Conservation (phyloP, 2,329 filamentous ascomycete species). For the Nemania sp. region DNA sequence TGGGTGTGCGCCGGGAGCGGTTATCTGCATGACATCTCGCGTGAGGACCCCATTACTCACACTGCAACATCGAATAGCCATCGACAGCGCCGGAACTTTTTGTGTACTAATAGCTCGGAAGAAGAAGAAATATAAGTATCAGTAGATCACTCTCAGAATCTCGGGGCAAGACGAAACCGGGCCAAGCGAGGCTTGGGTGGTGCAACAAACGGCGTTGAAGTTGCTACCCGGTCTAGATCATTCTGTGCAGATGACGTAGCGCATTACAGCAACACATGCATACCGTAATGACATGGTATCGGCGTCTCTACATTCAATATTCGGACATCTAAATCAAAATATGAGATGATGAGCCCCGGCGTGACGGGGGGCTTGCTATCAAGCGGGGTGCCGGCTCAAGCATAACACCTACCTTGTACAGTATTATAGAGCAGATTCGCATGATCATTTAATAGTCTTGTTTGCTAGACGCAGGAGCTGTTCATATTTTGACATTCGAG, state of each 20-base stretch:
- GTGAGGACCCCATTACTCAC: slow-evolving; percentile 3
- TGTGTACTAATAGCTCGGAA: background rate
- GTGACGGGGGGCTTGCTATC: background rate
- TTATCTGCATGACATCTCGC: slow-evolving; percentile 24
- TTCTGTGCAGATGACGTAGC: slow-evolving; percentile 21
- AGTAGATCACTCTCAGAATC: background rate
- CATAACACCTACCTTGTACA: background rate
- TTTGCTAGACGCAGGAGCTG: background rate
- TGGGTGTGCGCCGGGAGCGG: slow-evolving; percentile 16
- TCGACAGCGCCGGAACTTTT: too few species aligned
- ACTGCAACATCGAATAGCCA: slow-evolving; percentile 4
- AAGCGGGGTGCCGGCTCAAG: background rate
- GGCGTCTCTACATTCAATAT: slow-evolving; percentile 8
- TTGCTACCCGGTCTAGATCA: slow-evolving; percentile 11
- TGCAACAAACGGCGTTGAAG: slow-evolving; percentile 12
- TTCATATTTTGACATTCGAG: background rate
- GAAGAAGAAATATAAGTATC: background rate
- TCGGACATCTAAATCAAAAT: slow-evolving; percentile 23
- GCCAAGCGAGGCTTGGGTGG: slow-evolving; percentile 3
- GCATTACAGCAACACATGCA: slow-evolving; percentile 7
- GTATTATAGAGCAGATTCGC: too few species aligned
- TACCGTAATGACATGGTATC: background rate
- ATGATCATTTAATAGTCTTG: background rate
- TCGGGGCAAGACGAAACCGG: slow-evolving; percentile 2
- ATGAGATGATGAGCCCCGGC: slow-evolving; percentile 9